Conservation (phyloP, 352 stramenopile genomes). For the Elongisporangium prolatum region DNA sequence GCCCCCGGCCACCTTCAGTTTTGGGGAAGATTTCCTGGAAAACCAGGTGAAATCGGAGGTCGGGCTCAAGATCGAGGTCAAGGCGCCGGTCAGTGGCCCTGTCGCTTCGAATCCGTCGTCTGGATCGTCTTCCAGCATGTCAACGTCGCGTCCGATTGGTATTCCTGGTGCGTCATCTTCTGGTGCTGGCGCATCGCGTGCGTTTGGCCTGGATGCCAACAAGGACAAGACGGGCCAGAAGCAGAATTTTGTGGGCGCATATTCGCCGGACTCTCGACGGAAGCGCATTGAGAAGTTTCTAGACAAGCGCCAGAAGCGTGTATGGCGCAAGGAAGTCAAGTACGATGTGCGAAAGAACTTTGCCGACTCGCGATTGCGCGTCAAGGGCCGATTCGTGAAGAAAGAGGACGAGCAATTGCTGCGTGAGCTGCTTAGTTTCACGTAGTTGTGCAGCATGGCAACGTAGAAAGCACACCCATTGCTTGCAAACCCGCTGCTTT, state of each 20-base stretch:
- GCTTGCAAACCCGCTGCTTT: not conserved
- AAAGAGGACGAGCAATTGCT: conserved; percentile 95
- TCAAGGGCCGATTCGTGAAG: conserved; percentile 97
- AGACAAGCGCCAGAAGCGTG: conserved; percentile 93
- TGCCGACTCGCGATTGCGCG: conserved; percentile 94
- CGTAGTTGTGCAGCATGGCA: conserved; percentile 25
- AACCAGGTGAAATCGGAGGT: conserved; percentile 60
- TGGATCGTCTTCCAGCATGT: conserved; percentile 28
- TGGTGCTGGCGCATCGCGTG: conserved; percentile 17
- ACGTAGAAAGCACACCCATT: not conserved
- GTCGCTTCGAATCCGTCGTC: conserved; percentile 13
- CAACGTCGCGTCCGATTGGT: conserved; percentile 72
- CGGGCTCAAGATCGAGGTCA: conserved; percentile 27
- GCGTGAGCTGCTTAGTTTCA: conserved; percentile 79
- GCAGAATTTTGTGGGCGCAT: conserved; percentile 91
- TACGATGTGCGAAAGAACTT: conserved; percentile 99
- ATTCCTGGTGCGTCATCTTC: conserved; percentile 57
- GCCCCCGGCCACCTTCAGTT: conserved; percentile 75
- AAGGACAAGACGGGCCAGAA: conserved; percentile 65
- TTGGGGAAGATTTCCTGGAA: conserved; percentile 83
- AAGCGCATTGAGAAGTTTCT: conserved; percentile 93
- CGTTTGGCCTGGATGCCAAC: conserved; percentile 34
- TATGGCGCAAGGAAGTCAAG: conserved; percentile 95
- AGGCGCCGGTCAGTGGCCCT: conserved; percentile 1
- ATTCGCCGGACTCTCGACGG: conserved; percentile 91